Percentiles rank a stretch among this genome's conserved stretches.
These are phyloP conservation scores for Trichoderma atrobrunneum DNA, from an alignment of 2,329 filamentous ascomycete species.

Conservation along the genomic window DNA sequence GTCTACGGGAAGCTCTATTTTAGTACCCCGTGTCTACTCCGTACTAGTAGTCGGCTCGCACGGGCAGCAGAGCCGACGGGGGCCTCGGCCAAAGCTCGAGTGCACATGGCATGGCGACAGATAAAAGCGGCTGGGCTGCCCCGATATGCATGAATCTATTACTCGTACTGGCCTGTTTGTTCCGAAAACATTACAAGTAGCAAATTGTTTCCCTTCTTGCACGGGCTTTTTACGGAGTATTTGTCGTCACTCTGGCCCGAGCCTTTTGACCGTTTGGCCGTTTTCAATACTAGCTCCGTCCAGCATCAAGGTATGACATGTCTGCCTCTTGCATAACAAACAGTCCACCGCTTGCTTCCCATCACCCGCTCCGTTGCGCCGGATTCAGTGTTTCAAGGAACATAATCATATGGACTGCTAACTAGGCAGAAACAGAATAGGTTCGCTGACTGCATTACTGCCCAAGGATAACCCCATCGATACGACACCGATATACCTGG, in stretches of 20 bases:
- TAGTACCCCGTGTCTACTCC: background rate
- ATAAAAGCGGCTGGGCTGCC: constrained; percentile 4
- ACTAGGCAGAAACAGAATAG: background rate
- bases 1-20: background rate
- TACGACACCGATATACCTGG: background rate
- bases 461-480: background rate
- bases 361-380: constrained; percentile 5
- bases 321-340: background rate
- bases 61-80: background rate
- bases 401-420: background rate
- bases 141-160: background rate
- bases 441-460: constrained; percentile 9
- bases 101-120: constrained; percentile 3
- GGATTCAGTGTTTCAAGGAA: background rate
- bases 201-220: background rate
- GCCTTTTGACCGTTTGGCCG: background rate
- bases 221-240: background rate
- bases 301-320: background rate
- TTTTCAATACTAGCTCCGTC: background rate
- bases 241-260: background rate
- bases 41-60: background rate
- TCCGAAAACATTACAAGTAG: background rate
- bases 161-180: background rate
- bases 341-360: background rate
- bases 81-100: constrained; percentile 8